Evolutionary conservation across 345 rosid species (phyloP), one percentile per base, ranked within the genome.

Genomic region (Cardamine occulta): DNA sequence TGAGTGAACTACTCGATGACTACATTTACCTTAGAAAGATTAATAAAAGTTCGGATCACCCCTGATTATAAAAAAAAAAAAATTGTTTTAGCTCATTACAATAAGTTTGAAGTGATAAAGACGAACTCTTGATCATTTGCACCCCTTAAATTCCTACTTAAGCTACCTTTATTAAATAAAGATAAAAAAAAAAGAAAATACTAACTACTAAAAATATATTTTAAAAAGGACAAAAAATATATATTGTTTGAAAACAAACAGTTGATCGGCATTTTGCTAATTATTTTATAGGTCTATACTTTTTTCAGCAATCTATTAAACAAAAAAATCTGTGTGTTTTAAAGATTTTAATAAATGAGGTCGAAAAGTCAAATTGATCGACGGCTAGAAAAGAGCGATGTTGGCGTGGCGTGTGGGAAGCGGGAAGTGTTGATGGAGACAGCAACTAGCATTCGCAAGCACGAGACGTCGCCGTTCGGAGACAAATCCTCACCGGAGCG

Each of bases 391-490:
- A 76, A 76, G 60, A 70, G 40, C 5, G 66, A 70, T 35, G 19
- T 55, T 77, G 66, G 66, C 72, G 76, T 77, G 53, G 66, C 80
- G 80, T 77, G 80, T 70, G 72, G 60, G 80, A 70, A 47, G 80
- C 23, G 34, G 24, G 18, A 17, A 70, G 54, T 56, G 71, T 70
- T 63, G 75, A 76, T 54, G 14, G 18, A 45, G 80, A 76, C 75
- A 45, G 4, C 70, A 66, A 67, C 28, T 37, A 68, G 67, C 21
- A 14, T 42, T 63, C 51, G 45, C 52, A 60, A 39, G 62, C 79
- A 75, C 70, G 70, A 76, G 57, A 77, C 72, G 45, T 77, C 75
- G 66, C 60, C 75, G 80, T 64, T 76, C 49, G 2, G 11, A 17
- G 60, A 70, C 75, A 32, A 63, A 55, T 44, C 75, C 72, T 70